Conservation (phyloP, 108 stramenopile species). For the Aureococcus anophagefferens region DNA sequence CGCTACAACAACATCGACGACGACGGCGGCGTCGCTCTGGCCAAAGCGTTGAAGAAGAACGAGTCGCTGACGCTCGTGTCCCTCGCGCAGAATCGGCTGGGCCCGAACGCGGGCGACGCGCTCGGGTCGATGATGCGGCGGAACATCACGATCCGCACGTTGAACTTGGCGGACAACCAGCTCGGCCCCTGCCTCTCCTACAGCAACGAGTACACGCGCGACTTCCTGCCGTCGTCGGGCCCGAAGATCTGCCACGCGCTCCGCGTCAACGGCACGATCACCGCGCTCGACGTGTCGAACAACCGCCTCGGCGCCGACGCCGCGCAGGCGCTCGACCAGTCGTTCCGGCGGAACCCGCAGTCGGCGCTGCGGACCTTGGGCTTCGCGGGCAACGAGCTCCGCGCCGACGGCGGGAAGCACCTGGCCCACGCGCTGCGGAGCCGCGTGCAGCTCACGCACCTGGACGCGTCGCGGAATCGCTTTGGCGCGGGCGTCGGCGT, state of each 20-base stretch:
- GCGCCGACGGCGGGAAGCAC: slow-evolving; percentile 6
- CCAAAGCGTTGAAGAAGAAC: slow-evolving; percentile 1
- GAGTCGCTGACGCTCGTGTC: slow-evolving; percentile 8
- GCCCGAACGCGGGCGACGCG: slow-evolving; percentile 4
- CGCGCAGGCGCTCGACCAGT: background rate
- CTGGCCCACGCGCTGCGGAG: background rate
- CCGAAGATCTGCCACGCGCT: background rate
- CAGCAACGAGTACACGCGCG: background rate
- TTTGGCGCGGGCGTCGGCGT: slow-evolving; percentile 5
- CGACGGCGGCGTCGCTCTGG: slow-evolving; percentile 8
- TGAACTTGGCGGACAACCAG: slow-evolving; percentile 1
- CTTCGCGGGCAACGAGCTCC: slow-evolving; percentile 2
- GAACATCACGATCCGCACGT: slow-evolving; percentile 1
- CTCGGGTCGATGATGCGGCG: slow-evolving; percentile 1
- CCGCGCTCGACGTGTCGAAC: background rate
- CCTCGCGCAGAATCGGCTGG: slow-evolving; percentile 11
- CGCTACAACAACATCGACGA: slow-evolving; percentile 14
- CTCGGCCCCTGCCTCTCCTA: background rate
- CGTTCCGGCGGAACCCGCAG: background rate
- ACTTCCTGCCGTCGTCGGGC: background rate
- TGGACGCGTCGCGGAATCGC: slow-evolving; percentile 4
- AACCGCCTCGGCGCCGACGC: background rate
- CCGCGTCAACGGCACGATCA: background rate
- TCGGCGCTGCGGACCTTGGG: background rate
- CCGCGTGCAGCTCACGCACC: background rate